Percentiles rank a stretch among this genome's conserved stretches.
phyloP scores from a whole-genome alignment of 2,329 filamentous ascomycete species.

The Harringtonia lauricola region DNA sequence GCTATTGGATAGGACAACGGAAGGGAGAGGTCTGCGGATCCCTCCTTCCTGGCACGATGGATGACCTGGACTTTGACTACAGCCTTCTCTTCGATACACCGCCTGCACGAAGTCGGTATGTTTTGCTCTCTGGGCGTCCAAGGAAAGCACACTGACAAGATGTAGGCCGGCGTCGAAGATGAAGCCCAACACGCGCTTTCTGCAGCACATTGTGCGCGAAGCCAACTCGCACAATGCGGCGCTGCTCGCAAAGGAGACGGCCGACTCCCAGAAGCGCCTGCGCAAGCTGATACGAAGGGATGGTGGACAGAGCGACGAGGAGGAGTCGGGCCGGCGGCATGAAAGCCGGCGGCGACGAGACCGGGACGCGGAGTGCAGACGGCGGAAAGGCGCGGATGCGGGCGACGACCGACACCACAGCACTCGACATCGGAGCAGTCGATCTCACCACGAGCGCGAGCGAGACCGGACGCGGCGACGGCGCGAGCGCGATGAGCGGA shows the following conservation, averaged over 20 bases:
- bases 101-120: neutral
- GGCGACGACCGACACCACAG: neutral
- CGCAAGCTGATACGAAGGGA: slow-evolving; percentile 33
- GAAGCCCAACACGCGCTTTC: slow-evolving; percentile 85
- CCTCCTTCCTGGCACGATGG: slow-evolving; percentile 1
- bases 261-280: slow-evolving; percentile 64
- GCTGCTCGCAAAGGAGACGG: slow-evolving; percentile 70
- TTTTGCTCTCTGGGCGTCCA: neutral
- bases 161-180: slow-evolving; percentile 58
- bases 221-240: slow-evolving; percentile 85
- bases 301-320: neutral
- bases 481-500: neutral
- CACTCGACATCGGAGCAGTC: neutral
- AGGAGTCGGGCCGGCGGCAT: neutral
- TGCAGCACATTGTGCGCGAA: slow-evolving; percentile 78
- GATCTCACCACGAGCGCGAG: neutral
- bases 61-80: slow-evolving; percentile 7
- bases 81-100: slow-evolving; percentile 6
- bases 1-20: too few relatives aligned
- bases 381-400: neutral
- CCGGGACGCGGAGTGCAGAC: neutral
- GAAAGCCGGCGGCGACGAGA: neutral
- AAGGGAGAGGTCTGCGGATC: too few relatives aligned
- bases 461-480: neutral
- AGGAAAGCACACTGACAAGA: too few relatives aligned